Evolutionary conservation across 495 filamentous ascomycete species (phyloP), one percentile per base, ranked within the genome.

Genomic region (Elaphomyces granulatus): DNA sequence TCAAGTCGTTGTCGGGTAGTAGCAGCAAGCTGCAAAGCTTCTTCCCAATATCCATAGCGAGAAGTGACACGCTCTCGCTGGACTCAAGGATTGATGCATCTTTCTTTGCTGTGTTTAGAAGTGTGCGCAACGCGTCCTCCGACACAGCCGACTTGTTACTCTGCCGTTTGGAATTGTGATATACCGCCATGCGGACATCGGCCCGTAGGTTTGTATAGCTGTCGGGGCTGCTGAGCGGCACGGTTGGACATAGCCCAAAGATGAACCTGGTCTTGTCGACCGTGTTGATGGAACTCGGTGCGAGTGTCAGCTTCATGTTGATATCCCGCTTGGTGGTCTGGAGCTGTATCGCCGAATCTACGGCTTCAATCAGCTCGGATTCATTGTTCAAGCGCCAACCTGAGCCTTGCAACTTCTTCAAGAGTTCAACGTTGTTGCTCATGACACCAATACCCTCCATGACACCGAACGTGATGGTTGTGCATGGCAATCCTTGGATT

Each of bases 381-480:
- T 51, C 48, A 7, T 15, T 15, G 3, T 48, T 26, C 31, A 44
- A 39, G 33, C 37, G 44, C 14, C 32, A 10, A 9, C 37, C 34
- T 15, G 38, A 37, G 9, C 32, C 16, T 32, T 42, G 45, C 28
- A 45, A 8, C 15, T 45, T 39, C 32, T 33, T 16, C 8, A 12
- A 2, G 21, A 19, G n/a, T 6, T 17, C 32, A 2, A 15, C 18
- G 30, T 49, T 45, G 21, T 45, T 23, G 26, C 19, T 17, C 7
- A 45, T 37, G 20, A 30, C 32, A 4, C 66, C 68, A 15, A 66
- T 53, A 20, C 54, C 60, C 0, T 50, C 49, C 23, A 73, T 45
- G n/a, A 57, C 48, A n/a, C 63, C 50, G 31, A 73, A 57, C 39
- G 58, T 53, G 26, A 73, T 43, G 0, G 60, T 54, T 0, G 60